Percentiles rank a stretch among this genome's conserved stretches.
phyloP scores from a whole-genome alignment of 2,329 filamentous ascomycete species.

The Teratosphaeria zuluensis region DNA sequence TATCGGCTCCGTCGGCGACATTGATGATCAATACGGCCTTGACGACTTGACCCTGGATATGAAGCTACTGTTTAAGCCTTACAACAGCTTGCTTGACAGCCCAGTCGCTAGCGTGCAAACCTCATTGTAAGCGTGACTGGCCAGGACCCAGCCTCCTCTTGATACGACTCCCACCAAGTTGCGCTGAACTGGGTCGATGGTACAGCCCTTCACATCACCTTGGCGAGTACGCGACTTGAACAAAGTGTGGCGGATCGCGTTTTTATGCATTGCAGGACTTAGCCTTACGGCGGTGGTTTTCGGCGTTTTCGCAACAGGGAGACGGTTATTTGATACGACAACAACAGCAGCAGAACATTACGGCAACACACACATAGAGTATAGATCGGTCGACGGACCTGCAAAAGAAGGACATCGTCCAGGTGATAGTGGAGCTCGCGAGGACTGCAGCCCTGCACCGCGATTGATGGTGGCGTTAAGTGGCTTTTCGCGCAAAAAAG shows the following conservation, averaged over 20 bases:
- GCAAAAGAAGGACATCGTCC: not conserved
- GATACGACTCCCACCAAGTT: not conserved
- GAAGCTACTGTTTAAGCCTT: slow-evolving; percentile 59
- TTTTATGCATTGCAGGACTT: not conserved
- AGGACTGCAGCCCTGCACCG: not conserved
- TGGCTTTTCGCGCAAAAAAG: not conserved
- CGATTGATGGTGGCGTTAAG: not conserved
- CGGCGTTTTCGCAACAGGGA: not conserved
- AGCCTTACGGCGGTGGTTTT: not conserved
- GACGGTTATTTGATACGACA: not conserved
- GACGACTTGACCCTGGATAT: slow-evolving; percentile 59
- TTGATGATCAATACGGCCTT: slow-evolving; percentile 57
- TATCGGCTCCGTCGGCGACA: slow-evolving; percentile 57
- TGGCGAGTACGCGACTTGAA: not conserved
- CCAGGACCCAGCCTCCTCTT: not conserved
- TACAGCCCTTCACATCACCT: not conserved
- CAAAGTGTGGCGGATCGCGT: not conserved
- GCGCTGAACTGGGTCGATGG: not conserved
- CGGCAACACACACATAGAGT: not conserved
- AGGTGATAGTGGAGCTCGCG: not conserved
- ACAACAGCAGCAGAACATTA: not conserved
- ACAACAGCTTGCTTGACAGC: slow-evolving; percentile 27
- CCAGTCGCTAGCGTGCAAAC: slow-evolving; percentile 25
- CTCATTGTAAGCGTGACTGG: not conserved
- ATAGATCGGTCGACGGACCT: not conserved